Evolutionary conservation across 495 filamentous ascomycete genomes (phyloP), one percentile per base, ranked within the genome.

Genomic region (Ascobolus immersus): DNA sequence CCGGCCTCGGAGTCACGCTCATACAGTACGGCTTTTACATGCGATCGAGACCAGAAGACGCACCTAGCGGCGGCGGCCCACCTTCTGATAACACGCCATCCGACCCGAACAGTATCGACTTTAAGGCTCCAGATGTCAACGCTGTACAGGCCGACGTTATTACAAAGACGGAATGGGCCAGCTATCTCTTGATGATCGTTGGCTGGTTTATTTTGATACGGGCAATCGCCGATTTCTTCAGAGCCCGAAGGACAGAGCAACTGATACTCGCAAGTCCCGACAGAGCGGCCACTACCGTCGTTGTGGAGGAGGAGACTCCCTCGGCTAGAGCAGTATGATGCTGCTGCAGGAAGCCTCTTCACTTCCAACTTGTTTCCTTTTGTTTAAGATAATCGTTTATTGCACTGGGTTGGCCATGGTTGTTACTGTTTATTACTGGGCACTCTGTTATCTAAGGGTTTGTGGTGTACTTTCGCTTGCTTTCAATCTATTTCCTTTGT

Each of bases 131-230:
- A 26, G 54, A 62, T 3, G 71, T 81, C 2, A 53, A 48, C 19
- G 47, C 41, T 33, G 47, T 28, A 18, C 43, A 28, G 33, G 45
- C 38, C 37, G 47, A 54, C 14, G 63, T 61, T 7, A 64, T 84
- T 33, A 59, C 60, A 8, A 69, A 67, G 39, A 75, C 62, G 41
- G 82, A 94, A 42, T 92, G 73, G 75, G 56, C 84, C 22, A 77
- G 84, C n/a, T 94, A 94, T 47, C 52, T 75, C 7, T 54, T 96
- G 37, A 96, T 96, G 86, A 76, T 96, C 52, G 73, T 93, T 10
- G 86, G 86, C 2, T 96, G 86, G 86, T 94, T 94, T 42, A 78
- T 96, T 33, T 54, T 96, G 34, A 94, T 96, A 39, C 64, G 77
- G 46, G 67, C 79, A 10, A 72, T 92, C 30, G 77, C 71, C 47